Percentiles rank a stretch among this genome's conserved stretches.
Conservation (phyloP, 2,329 filamentous ascomycete genomes). For the Sporothrix dimorphospora region DNA sequence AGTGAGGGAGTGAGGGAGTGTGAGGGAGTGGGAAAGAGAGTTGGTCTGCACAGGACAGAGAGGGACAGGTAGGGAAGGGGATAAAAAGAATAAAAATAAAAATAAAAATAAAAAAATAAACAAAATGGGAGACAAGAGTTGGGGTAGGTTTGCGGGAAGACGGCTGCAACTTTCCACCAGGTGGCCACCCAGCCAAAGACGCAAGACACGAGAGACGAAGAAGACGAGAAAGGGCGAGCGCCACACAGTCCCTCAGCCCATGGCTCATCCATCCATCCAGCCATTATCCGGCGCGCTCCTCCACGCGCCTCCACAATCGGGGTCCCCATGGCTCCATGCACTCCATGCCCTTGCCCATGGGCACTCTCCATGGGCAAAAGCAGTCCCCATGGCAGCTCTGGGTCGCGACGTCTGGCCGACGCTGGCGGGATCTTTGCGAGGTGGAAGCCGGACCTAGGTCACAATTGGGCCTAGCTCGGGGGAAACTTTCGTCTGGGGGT, state of each 20-base stretch:
- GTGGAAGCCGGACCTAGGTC: conserved; percentile 24
- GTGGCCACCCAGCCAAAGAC: background rate
- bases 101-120: background rate
- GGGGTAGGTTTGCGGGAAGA: conserved; percentile 19
- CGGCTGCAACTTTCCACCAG: conserved; percentile 24
- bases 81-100: background rate
- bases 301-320: background rate
- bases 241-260: background rate
- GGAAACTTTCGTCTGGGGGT: background rate
- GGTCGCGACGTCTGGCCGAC: background rate
- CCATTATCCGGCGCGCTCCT: background rate
- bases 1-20: background rate
- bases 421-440: conserved; percentile 2
- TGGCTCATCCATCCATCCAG: background rate
- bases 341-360: background rate
- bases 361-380: background rate
- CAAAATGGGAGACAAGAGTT: background rate
- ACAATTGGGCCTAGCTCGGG: conserved; percentile 17
- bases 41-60: background rate
- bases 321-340: background rate
- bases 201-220: background rate
- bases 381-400: background rate
- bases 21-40: background rate
- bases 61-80: background rate
- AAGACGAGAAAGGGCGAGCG: too few relatives aligned